Conservation (phyloP, 2,329 filamentous ascomycete species). For the Aureobasidium pullulans region DNA sequence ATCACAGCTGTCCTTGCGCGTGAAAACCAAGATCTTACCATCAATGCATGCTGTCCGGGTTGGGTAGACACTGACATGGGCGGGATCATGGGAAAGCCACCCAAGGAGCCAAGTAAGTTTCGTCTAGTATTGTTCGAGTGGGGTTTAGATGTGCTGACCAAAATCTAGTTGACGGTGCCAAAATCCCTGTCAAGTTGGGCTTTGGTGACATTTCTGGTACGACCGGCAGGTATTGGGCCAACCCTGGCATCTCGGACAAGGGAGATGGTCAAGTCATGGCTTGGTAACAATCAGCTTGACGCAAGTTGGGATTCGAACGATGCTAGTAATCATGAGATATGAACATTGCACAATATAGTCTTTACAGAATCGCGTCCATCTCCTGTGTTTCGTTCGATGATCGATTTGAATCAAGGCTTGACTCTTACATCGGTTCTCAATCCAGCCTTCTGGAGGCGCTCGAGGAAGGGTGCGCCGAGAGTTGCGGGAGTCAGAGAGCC, state of each 20-base stretch:
- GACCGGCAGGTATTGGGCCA: constrained; percentile 31
- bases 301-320: no score
- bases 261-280: constrained; percentile 26
- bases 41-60: constrained; percentile 34
- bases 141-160: background rate
- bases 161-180: constrained; percentile 26
- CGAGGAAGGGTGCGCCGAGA: constrained; percentile 59
- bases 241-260: constrained; percentile 25
- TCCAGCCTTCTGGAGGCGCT: constrained; percentile 54
- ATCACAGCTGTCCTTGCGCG: constrained; percentile 27
- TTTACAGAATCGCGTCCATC: no score
- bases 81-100: constrained; percentile 24
- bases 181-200: constrained; percentile 29
- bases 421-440: constrained; percentile 50
- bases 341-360: no score
- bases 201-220: constrained; percentile 28
- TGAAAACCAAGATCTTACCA: constrained; percentile 22
- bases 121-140: background rate
- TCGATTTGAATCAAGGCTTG: constrained; percentile 20
- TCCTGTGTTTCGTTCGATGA: no score
- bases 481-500: constrained; percentile 67
- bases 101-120: constrained; percentile 22
- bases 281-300: constrained; percentile 18
- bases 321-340: no score
- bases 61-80: constrained; percentile 33